phyloP scores from a whole-genome alignment of 495 filamentous ascomycete species.

The Podospora didyma region DNA sequence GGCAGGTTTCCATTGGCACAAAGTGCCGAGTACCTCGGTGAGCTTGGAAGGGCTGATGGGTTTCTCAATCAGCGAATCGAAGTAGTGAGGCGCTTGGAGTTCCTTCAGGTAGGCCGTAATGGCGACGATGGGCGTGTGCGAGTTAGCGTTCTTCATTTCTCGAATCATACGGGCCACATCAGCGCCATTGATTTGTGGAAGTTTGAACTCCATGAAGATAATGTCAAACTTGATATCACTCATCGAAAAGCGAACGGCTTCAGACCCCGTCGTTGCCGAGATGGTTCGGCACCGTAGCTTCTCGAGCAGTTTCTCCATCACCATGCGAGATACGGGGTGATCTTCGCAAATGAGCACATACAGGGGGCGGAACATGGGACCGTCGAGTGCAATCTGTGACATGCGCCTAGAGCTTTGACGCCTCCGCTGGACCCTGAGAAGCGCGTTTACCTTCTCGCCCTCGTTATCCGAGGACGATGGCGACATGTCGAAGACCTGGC shows the following conservation, averaged over 20 bases:
- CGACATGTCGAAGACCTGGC: conserved; percentile 92
- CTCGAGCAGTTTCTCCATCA: conserved; percentile 95
- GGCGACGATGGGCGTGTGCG: conserved; percentile 91
- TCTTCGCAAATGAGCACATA: conserved; percentile 97
- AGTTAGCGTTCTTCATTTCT: conserved; percentile 89
- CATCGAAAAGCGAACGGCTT: conserved; percentile 87
- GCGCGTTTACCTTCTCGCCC: conserved; percentile 81
- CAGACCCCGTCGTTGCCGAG: conserved; percentile 77
- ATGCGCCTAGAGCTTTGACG: conserved; percentile 87
- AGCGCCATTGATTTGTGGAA: conserved; percentile 89
- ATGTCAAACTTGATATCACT: conserved; percentile 95
- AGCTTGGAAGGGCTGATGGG: conserved; percentile 87
- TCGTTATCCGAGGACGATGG: conserved; percentile 98
- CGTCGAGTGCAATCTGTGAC: conserved; percentile 78
- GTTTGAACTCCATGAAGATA: conserved; percentile 94
- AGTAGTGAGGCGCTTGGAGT: conserved; percentile 87
- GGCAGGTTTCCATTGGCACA: conserved; percentile 91
- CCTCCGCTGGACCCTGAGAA: conserved; percentile 88
- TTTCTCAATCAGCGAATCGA: conserved; percentile 91
- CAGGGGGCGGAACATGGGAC: conserved; percentile 82
- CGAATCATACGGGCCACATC: conserved; percentile 97
- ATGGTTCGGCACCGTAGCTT: conserved; percentile 96
- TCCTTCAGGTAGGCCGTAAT: conserved; percentile 98
- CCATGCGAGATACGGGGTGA: conserved; percentile 92
- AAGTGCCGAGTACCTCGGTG: conserved; percentile 74